Percentiles rank a stretch among this genome's conserved stretches.
Conservation (phyloP, 2,329 filamentous ascomycete genomes). For the Cadophora sp. region DNA sequence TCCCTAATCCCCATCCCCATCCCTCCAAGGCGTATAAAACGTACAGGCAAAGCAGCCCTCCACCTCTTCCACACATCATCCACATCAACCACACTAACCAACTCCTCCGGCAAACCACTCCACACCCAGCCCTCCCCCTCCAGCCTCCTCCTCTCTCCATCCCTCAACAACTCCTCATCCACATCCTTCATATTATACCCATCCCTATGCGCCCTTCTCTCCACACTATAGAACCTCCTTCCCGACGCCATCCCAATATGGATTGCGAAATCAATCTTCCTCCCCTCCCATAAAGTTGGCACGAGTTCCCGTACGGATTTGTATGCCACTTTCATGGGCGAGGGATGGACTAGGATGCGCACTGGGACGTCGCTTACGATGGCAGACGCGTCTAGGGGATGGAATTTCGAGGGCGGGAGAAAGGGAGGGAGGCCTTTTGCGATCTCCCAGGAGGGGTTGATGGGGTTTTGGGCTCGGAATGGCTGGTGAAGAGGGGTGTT, state of each 20-base stretch:
- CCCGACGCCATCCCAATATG: slow-evolving; percentile 82
- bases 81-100: slow-evolving; percentile 63
- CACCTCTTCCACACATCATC: slow-evolving; percentile 63
- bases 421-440: slow-evolving; percentile 69
- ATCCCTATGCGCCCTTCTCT: slow-evolving; percentile 73
- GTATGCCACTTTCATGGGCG: slow-evolving; percentile 76
- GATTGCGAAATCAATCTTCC: slow-evolving; percentile 68
- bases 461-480: slow-evolving; percentile 73
- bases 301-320: slow-evolving; percentile 66
- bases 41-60: slow-evolving; percentile 58
- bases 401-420: slow-evolving; percentile 54
- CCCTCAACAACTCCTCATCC: slow-evolving; percentile 63
- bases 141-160: slow-evolving; percentile 51
- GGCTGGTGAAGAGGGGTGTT: slow-evolving; percentile 57
- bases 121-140: slow-evolving; percentile 59
- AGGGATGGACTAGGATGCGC: slow-evolving; percentile 68
- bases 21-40: slow-evolving; percentile 31
- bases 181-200: slow-evolving; percentile 76
- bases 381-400: slow-evolving; percentile 36
- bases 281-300: slow-evolving; percentile 59
- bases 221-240: slow-evolving; percentile 71
- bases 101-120: slow-evolving; percentile 59
- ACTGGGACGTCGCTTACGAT: slow-evolving; percentile 53
- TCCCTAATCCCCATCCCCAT: no score
- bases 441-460: slow-evolving; percentile 86